Evolutionary conservation across 768 basidiomycete genomes (phyloP).

Genomic region (Collybia nuda): DNA sequence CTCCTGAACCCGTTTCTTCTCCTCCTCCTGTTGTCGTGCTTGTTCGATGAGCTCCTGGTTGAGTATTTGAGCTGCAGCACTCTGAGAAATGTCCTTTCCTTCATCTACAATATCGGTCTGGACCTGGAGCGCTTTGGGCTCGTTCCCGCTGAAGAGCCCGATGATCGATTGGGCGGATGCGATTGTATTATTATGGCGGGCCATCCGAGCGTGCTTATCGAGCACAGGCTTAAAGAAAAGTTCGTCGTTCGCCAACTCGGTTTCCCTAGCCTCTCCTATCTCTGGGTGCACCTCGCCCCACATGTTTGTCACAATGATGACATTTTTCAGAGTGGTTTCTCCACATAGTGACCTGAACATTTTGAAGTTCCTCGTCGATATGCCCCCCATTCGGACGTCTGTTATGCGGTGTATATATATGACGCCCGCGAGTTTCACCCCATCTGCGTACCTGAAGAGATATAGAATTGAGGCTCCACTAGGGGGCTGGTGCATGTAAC

Average conservation of each 20-base stretch:
- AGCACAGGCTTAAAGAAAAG: constrained; percentile 42
- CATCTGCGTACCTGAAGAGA: constrained; percentile 12
- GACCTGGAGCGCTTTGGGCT: constrained; percentile 9
- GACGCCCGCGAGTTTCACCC: constrained; percentile 31
- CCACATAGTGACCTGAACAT: constrained; percentile 45
- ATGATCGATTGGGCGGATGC: not conserved
- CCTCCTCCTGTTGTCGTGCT: too few relatives aligned
- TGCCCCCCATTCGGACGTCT: constrained; percentile 35
- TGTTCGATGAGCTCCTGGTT: too few relatives aligned
- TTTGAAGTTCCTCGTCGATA: constrained; percentile 37
- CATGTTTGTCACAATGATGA: constrained; percentile 44
- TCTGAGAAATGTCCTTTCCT: not conserved
- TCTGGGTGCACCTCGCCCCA: constrained; percentile 34
- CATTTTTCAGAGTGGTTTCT: constrained; percentile 38
- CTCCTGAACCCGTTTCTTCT: too few relatives aligned
- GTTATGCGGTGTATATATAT: constrained; percentile 38
- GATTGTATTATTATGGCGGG: not conserved
- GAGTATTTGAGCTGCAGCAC: not conserved
- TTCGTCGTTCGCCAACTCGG: not conserved
- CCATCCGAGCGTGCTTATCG: constrained; percentile 33
- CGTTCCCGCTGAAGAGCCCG: constrained; percentile 1
- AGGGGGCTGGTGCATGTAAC: not conserved
- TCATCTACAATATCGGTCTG: constrained; percentile 17
- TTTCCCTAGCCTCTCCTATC: constrained; percentile 27
- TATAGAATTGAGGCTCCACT: not conserved